Percentiles rank a stretch among this genome's conserved stretches.
Evolutionary conservation across 192 early-diverging fungal species (phyloP).

Genomic region (Blastocladiella britannica): DNA sequence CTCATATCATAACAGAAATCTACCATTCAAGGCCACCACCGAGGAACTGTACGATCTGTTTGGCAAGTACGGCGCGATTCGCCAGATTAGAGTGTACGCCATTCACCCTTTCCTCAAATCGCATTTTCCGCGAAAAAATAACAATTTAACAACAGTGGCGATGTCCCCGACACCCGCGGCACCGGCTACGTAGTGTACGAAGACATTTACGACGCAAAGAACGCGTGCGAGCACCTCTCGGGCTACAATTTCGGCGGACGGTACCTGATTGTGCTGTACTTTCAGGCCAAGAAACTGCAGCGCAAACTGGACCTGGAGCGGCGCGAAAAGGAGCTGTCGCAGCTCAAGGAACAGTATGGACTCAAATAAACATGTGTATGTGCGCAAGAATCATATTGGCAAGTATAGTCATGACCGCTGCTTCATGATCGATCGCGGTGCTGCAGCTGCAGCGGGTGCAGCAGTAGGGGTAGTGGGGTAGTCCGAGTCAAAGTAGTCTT

Average conservation of each 20-base stretch:
- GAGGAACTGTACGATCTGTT: slow-evolving; percentile 98
- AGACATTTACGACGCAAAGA: slow-evolving; percentile 94
- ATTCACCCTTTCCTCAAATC: background rate
- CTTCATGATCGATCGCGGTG: too few species aligned
- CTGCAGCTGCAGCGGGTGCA: too few species aligned
- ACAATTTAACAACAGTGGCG: slow-evolving; percentile 25
- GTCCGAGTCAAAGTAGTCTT: too few species aligned
- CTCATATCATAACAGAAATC: slow-evolving; percentile 35
- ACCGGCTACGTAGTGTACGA: slow-evolving; percentile 96
- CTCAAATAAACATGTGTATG: background rate
- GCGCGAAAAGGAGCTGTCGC: slow-evolving; percentile 49
- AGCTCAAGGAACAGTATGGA: slow-evolving; percentile 20
- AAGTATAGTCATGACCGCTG: too few species aligned
- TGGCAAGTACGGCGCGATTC: slow-evolving; percentile 84
- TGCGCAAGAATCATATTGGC: background rate
- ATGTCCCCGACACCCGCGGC: slow-evolving; percentile 65
- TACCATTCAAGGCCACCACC: slow-evolving; percentile 87
- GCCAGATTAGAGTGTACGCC: slow-evolving; percentile 63
- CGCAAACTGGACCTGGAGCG: slow-evolving; percentile 61
- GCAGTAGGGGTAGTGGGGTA: too few species aligned
- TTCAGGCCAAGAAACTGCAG: slow-evolving; percentile 55
- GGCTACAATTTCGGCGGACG: slow-evolving; percentile 92
- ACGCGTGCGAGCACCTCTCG: slow-evolving; percentile 81
- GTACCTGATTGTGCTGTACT: slow-evolving; percentile 87
- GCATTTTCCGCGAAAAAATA: background rate